These are phyloP conservation scores for Aegilops longissima DNA, from an alignment of 176 grass and related monocot genomes.

Conservation along the genomic window DNA sequence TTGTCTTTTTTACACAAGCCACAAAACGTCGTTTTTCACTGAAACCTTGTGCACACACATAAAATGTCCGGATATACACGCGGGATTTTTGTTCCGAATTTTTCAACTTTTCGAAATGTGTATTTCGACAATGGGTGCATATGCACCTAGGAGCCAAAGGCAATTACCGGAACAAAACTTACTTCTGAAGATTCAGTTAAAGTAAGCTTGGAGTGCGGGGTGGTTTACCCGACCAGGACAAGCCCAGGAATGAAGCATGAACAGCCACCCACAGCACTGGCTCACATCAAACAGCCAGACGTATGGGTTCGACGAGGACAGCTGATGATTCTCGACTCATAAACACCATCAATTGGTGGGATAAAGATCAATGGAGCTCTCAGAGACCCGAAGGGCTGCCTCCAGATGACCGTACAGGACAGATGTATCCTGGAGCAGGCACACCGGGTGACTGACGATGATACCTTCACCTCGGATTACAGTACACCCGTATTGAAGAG, in stretches of 20 bases:
- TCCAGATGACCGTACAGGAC: too few species aligned
- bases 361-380: not conserved
- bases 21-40: too few species aligned
- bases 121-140: too few species aligned
- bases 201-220: too few species aligned
- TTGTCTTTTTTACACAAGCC: too few species aligned
- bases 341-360: not conserved
- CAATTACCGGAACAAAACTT: not conserved
- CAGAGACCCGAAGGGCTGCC: not conserved
- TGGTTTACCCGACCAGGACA: conserved; percentile 36
- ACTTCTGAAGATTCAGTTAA: not conserved
- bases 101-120: too few species aligned
- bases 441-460: too few species aligned
- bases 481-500: not conserved
- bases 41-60: too few species aligned
- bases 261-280: conserved; percentile 1
- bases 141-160: too few species aligned
- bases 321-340: not conserved
- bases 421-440: too few species aligned
- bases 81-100: too few species aligned
- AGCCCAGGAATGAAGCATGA: not conserved
- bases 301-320: not conserved
- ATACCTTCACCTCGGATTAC: not conserved
- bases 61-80: too few species aligned
- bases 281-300: not conserved